Percentiles rank a stretch among this genome's conserved stretches.
These are phyloP conservation scores for Aegilops sharonensis DNA, from an alignment of 176 grass and related monocot genomes.

Conservation along the genomic window DNA sequence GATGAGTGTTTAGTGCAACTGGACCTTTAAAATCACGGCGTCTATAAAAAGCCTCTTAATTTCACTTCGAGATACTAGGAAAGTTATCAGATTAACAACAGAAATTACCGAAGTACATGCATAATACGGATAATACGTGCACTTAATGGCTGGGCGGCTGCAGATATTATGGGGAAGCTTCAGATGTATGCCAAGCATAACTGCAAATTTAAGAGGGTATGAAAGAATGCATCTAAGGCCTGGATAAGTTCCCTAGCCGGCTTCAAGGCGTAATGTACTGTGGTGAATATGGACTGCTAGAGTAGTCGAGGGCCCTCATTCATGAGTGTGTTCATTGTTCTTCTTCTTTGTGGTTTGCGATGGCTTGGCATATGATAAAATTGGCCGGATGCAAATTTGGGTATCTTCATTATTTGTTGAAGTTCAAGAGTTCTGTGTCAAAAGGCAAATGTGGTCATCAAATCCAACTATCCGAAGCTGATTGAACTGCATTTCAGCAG, in stretches of 20 bases:
- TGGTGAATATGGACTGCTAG: background rate
- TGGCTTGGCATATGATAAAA: slow-evolving; percentile 25
- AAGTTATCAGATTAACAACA: background rate
- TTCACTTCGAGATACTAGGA: background rate
- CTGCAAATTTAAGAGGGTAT: background rate
- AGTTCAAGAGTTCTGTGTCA: slow-evolving; percentile 20
- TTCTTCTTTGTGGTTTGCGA: slow-evolving; percentile 2
- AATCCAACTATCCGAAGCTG: slow-evolving; percentile 9
- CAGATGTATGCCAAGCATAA: no score
- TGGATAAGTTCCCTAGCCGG: background rate
- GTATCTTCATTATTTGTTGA: background rate
- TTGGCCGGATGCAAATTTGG: background rate
- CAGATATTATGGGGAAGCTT: no score
- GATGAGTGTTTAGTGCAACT: background rate
- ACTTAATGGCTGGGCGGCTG: background rate
- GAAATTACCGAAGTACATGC: background rate
- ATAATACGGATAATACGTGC: background rate
- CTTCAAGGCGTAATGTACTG: background rate
- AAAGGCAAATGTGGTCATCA: background rate
- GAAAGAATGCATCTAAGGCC: slow-evolving; percentile 2
- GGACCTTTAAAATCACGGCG: background rate
- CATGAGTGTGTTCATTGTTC: slow-evolving; percentile 2
- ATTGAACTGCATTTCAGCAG: slow-evolving; percentile 23
- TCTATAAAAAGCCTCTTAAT: background rate
- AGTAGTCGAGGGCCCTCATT: slow-evolving; percentile 5